Evolutionary conservation across 345 rosid genomes (phyloP), one percentile per base, ranked within the genome.

Genomic region (Microcos paniculata): DNA sequence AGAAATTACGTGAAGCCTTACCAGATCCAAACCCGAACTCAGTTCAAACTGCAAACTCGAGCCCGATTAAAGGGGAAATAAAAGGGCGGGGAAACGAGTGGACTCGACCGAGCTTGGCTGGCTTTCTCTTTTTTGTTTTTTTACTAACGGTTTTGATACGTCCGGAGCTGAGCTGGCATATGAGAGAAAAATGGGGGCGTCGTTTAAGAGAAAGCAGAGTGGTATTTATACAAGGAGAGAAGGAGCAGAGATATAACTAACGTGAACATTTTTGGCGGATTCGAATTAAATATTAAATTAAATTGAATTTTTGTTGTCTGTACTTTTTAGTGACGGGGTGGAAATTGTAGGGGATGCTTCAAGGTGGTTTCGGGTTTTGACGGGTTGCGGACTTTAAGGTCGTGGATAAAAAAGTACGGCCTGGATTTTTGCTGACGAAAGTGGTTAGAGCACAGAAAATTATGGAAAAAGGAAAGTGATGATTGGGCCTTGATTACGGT

Each of bases 281-380:
- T 71, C 23, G 71, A 71, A 70, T 63, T 62, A 35, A 33, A 43
- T 63, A 70, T 69, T 69, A 51, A 73, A 65, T 65, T 65, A 0
- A 53, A 78, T n/a, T n/a, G n/a, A n/a, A n/a, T n/a, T n/a, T n/a
- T n/a, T n/a, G n/a, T n/a, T n/a, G n/a, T n/a, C n/a, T n/a, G n/a
- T n/a, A n/a, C n/a, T n/a, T n/a, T n/a, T 15, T 30, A 52, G 74
- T 3, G 59, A 52, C 74, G 62, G 13, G 1, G 4, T 1, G 48
- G 45, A n/a, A 31, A 51, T 51, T 12, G 62, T 53, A 53, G 3
- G 3, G 33, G 62, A 52, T 49, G 28, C 30, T 69, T 49, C 62
- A 49, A 21, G 71, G 86, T 21, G 49, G 64, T 79, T 80, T 78
- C 84, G 42, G n/a, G n/a, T 4, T 68, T 76, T 82, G 79, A 46